phyloP scores from a whole-genome alignment of 805 yeast genomes.

The Saturnispora galanensis region DNA sequence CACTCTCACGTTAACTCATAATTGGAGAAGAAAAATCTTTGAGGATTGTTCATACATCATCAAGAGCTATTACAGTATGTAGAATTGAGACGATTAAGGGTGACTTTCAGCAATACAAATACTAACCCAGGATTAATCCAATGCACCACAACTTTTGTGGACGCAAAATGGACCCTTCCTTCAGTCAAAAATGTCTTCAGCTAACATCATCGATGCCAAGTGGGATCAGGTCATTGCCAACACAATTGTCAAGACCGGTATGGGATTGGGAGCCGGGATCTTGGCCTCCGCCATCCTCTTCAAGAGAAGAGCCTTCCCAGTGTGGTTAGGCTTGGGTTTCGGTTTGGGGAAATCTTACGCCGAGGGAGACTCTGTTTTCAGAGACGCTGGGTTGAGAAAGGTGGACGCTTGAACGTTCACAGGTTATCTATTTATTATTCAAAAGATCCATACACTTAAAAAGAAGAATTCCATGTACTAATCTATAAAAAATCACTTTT shows the following conservation, averaged over 20 bases:
- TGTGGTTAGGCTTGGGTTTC: conserved; percentile 94
- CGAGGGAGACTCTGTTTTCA: conserved; percentile 96
- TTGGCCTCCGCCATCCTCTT: conserved; percentile 82
- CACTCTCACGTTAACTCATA: too few species aligned
- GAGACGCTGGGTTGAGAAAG: conserved; percentile 70
- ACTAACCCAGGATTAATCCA: not conserved
- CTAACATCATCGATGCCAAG: conserved; percentile 26
- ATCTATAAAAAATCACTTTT: conserved; percentile 10
- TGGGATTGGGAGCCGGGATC: conserved; percentile 96
- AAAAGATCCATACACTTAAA: not conserved
- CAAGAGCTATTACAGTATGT: too few species aligned
- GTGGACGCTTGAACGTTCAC: conserved; percentile 46
- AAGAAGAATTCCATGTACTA: conserved; percentile 1
- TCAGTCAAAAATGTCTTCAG: conserved; percentile 12
- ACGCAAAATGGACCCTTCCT: not conserved
- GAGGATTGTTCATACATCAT: too few species aligned
- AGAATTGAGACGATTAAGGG: too few species aligned
- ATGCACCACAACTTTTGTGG: not conserved
- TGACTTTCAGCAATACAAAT: not conserved
- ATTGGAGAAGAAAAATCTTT: too few species aligned
- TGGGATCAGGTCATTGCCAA: conserved; percentile 98
- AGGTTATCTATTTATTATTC: not conserved
- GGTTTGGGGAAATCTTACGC: conserved; percentile 97
- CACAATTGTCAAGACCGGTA: conserved; percentile 86
- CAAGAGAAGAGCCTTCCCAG: conserved; percentile 94